Evolutionary conservation across 1,284 basidiomycete species (phyloP).

Genomic region (Ustilago loliicola): DNA sequence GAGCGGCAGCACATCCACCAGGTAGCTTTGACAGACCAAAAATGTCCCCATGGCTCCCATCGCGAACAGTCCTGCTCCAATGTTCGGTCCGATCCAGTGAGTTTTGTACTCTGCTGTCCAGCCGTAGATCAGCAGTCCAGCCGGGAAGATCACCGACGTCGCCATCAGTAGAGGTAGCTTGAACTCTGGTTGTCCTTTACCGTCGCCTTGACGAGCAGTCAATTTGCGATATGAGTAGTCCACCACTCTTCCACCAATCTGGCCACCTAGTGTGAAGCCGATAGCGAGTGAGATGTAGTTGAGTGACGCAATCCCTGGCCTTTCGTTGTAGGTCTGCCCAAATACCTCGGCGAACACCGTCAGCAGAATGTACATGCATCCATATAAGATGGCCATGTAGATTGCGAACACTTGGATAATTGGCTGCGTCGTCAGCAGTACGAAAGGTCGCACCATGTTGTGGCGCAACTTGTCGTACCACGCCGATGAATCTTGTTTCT

Average conservation of each 20-base stretch:
- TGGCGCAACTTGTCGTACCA: conserved; percentile 67
- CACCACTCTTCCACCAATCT: conserved; percentile 76
- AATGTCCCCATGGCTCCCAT: conserved; percentile 52
- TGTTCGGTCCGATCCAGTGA: conserved; percentile 79
- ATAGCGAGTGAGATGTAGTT: conserved; percentile 76
- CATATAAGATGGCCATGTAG: conserved; percentile 72
- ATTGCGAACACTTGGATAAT: conserved; percentile 73
- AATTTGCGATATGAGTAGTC: conserved; percentile 76
- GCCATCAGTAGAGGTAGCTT: conserved; percentile 75
- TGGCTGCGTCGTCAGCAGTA: conserved; percentile 73
- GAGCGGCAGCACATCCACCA: conserved; percentile 64
- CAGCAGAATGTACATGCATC: conserved; percentile 74
- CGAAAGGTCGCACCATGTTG: conserved; percentile 73
- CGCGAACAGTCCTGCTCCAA: conserved; percentile 49
- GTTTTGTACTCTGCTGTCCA: conserved; percentile 76
- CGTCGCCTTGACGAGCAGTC: conserved; percentile 74
- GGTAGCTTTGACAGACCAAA: conserved; percentile 55
- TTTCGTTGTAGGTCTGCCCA: conserved; percentile 72
- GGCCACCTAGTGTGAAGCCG: conserved; percentile 71
- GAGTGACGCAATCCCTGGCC: conserved; percentile 75
- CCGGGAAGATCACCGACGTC: conserved; percentile 74
- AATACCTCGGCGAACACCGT: conserved; percentile 79
- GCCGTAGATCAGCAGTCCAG: conserved; percentile 78
- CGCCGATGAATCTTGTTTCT: conserved; percentile 46
- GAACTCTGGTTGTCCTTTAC: conserved; percentile 74